A percentile compares a stretch with the other conserved stretches of the same genome.
phyloP scores from a whole-genome alignment of 352 stramenopile species.

The Phytophthora nicotianae region DNA sequence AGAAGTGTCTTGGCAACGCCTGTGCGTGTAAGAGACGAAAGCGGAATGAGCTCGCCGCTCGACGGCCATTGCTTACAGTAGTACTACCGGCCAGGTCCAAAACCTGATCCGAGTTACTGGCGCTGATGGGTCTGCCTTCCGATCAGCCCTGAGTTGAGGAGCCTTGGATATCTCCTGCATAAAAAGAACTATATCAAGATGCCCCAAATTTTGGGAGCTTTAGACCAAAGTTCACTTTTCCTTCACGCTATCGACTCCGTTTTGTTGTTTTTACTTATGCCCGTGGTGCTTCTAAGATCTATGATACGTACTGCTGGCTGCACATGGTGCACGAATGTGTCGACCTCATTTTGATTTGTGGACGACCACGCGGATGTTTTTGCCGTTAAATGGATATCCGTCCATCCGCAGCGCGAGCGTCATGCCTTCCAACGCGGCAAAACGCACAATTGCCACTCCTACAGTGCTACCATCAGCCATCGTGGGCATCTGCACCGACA shows the following conservation, averaged over 20 bases:
- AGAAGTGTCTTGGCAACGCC: no score
- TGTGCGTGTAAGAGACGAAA: no score
- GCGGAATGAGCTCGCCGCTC: no score
- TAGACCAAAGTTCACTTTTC: no score
- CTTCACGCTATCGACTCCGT: no score
- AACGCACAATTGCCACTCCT: slow-evolving; percentile 66
- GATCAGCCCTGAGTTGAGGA: slow-evolving; percentile 17
- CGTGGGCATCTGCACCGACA: slow-evolving; percentile 69
- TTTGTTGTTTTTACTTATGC: slow-evolving; percentile 22
- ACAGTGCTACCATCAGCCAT: slow-evolving; percentile 77
- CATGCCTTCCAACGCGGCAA: slow-evolving; percentile 55
- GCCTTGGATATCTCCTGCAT: not conserved
- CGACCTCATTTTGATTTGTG: slow-evolving; percentile 35
- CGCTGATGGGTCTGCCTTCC: slow-evolving; percentile 6
- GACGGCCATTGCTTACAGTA: no score
- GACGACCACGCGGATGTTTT: slow-evolving; percentile 62
- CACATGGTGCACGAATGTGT: slow-evolving; percentile 2
- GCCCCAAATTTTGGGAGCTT: no score
- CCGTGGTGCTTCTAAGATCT: slow-evolving; percentile 37
- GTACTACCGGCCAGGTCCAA: no score
- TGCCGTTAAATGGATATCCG: slow-evolving; percentile 71
- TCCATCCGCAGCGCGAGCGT: slow-evolving; percentile 65
- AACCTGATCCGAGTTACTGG: no score
- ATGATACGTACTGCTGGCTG: slow-evolving; percentile 29
- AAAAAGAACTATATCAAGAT: not conserved